Evolutionary conservation across 805 yeast species (phyloP).

Genomic region (Candida ovalis): DNA sequence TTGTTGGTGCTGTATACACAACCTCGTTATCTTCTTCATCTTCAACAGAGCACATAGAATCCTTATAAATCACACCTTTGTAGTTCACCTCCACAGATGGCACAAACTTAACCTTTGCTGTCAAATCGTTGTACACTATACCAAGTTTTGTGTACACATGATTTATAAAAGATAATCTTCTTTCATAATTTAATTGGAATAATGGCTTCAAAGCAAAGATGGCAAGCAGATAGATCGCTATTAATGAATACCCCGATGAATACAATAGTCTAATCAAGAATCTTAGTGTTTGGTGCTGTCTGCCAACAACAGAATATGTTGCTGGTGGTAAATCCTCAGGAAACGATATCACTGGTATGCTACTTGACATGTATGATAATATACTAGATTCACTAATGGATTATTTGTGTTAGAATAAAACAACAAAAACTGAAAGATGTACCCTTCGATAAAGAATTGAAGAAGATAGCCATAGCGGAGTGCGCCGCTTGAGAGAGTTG

Average conservation of each 20-base stretch:
- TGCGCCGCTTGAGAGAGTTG: no score
- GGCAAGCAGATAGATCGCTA: constrained; percentile 29
- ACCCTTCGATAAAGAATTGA: no score
- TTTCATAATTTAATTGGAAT: constrained; percentile 34
- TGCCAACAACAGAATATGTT: constrained; percentile 1
- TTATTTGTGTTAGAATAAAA: no score
- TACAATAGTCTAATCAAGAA: constrained; percentile 31
- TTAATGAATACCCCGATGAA: constrained; percentile 33
- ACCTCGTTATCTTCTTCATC: constrained; percentile 16
- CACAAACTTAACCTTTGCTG: constrained; percentile 28
- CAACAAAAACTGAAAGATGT: no score
- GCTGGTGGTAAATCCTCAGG: constrained; percentile 28
- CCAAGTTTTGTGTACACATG: constrained; percentile 28
- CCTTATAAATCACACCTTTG: constrained; percentile 35
- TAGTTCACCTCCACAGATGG: constrained; percentile 42
- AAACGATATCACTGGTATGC: constrained; percentile 28
- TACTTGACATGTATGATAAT: constrained; percentile 3
- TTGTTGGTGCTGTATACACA: neutral
- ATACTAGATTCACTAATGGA: no score
- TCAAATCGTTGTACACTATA: constrained; percentile 25
- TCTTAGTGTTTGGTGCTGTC: constrained; percentile 27
- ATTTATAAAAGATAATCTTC: constrained; percentile 34
- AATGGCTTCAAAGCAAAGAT: constrained; percentile 39
- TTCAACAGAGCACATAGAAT: constrained; percentile 29
- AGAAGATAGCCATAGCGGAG: no score